Evolutionary conservation across 1,284 basidiomycete species (phyloP).

Genomic region (Phylloboletellus chloephorus): DNA sequence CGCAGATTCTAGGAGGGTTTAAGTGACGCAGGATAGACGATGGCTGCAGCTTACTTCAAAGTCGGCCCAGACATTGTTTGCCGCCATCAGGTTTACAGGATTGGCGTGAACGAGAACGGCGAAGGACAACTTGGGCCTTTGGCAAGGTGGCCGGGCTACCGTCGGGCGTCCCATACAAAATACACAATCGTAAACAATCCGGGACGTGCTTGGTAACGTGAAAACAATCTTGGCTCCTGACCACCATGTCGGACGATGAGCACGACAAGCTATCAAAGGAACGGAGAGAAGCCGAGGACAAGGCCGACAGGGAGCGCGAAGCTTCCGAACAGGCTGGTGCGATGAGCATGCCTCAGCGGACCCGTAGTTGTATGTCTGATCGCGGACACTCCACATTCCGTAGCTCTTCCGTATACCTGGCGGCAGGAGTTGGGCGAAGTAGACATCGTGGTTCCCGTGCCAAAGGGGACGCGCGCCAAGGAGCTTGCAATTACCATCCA

Average conservation of each 20-base stretch:
- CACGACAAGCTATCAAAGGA: slow-evolving; percentile 78
- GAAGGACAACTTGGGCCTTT: slow-evolving; percentile 10
- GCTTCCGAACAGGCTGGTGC: slow-evolving; percentile 79
- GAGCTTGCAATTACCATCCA: slow-evolving; percentile 74
- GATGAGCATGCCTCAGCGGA: slow-evolving; percentile 23
- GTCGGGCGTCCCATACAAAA: slow-evolving; percentile 17
- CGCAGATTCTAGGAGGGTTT: slow-evolving; percentile 39
- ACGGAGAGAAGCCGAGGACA: slow-evolving; percentile 71
- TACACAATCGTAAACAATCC: slow-evolving; percentile 29
- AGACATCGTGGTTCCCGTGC: slow-evolving; percentile 79
- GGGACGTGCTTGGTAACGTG: slow-evolving; percentile 26
- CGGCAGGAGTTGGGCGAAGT: slow-evolving; percentile 86
- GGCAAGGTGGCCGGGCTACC: slow-evolving; percentile 12
- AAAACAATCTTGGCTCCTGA: slow-evolving; percentile 20
- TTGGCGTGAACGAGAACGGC: slow-evolving; percentile 4
- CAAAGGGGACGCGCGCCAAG: slow-evolving; percentile 78
- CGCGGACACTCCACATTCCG: slow-evolving; percentile 8
- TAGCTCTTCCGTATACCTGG: slow-evolving; percentile 92
- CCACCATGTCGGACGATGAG: slow-evolving; percentile 46
- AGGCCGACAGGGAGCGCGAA: slow-evolving; percentile 64
- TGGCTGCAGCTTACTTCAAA: slow-evolving; percentile 29
- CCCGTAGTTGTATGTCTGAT: slow-evolving; percentile 18
- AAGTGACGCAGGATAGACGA: slow-evolving; percentile 11
- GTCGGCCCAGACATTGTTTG: slow-evolving; percentile 31
- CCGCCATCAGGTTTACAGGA: slow-evolving; percentile 23